phyloP scores from a whole-genome alignment of 2,329 filamentous ascomycete species.

The Lasiodiplodia gonubiensis region DNA sequence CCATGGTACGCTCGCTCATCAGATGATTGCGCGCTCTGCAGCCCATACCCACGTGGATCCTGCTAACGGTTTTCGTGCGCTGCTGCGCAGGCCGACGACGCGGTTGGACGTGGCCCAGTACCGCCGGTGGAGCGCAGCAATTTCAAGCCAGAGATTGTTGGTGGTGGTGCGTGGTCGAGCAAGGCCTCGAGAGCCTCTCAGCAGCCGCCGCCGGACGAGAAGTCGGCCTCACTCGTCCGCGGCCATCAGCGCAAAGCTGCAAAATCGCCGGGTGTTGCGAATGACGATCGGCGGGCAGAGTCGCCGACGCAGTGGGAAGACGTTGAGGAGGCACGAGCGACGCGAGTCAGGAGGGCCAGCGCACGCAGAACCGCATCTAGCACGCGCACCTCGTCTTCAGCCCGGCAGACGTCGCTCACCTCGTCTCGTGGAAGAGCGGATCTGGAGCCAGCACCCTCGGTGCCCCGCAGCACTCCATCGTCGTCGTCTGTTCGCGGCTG shows the following conservation, averaged over 20 bases:
- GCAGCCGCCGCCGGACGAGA: constrained; percentile 14
- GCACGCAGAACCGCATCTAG: constrained; percentile 17
- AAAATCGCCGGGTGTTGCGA: constrained; percentile 24
- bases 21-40: constrained; percentile 7
- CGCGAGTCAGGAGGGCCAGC: constrained; percentile 24
- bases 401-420: constrained; percentile 1
- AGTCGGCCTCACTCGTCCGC: constrained; percentile 7
- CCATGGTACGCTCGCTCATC: constrained; percentile 21
- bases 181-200: neutral
- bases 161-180: constrained; percentile 1
- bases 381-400: constrained; percentile 23
- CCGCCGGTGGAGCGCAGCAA: constrained; percentile 21
- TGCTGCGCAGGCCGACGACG: constrained; percentile 26
- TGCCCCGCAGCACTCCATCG: constrained; percentile 8
- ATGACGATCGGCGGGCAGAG: constrained; percentile 25
- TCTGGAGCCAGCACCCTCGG: neutral
- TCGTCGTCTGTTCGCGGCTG: constrained; percentile 15
- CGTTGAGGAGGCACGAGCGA: constrained; percentile 26
- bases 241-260: constrained; percentile 15
- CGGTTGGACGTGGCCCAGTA: constrained; percentile 23
- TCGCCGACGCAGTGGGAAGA: constrained; percentile 23
- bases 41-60: constrained; percentile 16
- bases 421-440: constrained; percentile 1
- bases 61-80: constrained; percentile 24
- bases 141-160: constrained; percentile 19